These are phyloP conservation scores for Auricularia heimuer DNA, from an alignment of 768 basidiomycete genomes.

Conservation along the genomic window DNA sequence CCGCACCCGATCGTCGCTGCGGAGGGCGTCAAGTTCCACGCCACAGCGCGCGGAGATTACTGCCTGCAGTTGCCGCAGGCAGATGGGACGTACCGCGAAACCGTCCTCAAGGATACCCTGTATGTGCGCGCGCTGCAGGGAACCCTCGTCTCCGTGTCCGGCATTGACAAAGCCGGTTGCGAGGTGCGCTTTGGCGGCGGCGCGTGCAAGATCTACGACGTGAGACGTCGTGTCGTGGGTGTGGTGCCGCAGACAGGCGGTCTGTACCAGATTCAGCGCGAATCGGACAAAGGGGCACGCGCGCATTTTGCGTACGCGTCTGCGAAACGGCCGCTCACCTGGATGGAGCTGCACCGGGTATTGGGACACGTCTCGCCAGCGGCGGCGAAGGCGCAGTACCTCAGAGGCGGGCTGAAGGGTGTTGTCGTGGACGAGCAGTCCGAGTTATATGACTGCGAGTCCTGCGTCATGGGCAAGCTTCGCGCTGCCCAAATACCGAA, in stretches of 20 bases:
- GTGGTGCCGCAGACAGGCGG: background rate
- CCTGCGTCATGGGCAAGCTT: background rate
- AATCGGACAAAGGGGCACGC: background rate
- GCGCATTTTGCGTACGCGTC: background rate
- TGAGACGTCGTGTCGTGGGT: background rate
- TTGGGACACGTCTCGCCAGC: background rate
- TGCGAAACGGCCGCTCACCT: background rate
- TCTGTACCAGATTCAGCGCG: background rate
- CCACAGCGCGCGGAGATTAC: background rate
- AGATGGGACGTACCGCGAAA: background rate
- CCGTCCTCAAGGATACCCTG: background rate
- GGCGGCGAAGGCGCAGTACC: background rate
- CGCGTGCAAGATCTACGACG: background rate
- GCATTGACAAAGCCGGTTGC: background rate
- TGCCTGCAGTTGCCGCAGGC: background rate
- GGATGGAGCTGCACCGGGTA: background rate
- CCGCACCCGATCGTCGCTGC: too few species aligned
- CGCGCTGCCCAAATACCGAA: background rate
- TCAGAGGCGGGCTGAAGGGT: background rate
- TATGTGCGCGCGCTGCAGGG: background rate
- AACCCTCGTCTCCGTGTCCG: background rate
- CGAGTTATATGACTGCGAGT: background rate
- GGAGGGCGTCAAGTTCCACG: too few species aligned
- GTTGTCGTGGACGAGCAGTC: background rate
- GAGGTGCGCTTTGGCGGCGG: background rate